Evolutionary conservation across 805 yeast genomes (phyloP).

Genomic region (Cyberlindnera mrakii): DNA sequence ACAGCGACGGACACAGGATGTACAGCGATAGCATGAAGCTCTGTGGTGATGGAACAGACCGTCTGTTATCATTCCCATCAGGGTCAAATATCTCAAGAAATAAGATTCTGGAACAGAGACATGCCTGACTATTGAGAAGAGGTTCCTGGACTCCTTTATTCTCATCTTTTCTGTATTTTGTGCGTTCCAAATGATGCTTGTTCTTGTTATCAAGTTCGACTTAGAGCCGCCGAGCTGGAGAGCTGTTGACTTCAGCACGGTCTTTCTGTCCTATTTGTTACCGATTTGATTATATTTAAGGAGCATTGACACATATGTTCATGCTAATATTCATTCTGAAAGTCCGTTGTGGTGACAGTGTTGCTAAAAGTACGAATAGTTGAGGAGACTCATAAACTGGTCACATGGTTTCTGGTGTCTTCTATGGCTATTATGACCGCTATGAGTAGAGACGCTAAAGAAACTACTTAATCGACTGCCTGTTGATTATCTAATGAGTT

Average conservation of each 20-base stretch:
- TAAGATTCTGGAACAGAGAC: conserved; percentile 12
- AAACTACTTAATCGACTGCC: conserved; percentile 5
- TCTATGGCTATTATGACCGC: conserved; percentile 8
- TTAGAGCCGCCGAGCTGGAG: conserved; percentile 7
- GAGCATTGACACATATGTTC: conserved; percentile 11
- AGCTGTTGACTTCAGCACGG: conserved; percentile 4
- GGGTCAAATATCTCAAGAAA: conserved; percentile 2
- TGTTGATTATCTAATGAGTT: no score
- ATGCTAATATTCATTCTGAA: conserved; percentile 12
- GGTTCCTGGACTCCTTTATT: conserved; percentile 14
- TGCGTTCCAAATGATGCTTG: conserved; percentile 12
- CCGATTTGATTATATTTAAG: conserved; percentile 9
- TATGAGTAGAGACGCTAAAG: conserved; percentile 8
- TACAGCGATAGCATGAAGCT: conserved; percentile 9
- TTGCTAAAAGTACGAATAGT: conserved; percentile 12
- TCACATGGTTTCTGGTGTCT: conserved; percentile 15
- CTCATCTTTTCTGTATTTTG: conserved; percentile 11
- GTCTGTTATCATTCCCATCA: not conserved
- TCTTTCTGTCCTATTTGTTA: conserved; percentile 7
- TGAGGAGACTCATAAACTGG: conserved; percentile 13
- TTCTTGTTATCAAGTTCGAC: conserved; percentile 15
- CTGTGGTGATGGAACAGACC: conserved; percentile 12
- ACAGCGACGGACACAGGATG: conserved; percentile 10
- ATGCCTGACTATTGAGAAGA: conserved; percentile 15
- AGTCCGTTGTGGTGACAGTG: conserved; percentile 14